Base-by-base conservation (phyloP, 192 early-diverging fungal genomes). In the Lobosporangium transversale region DNA sequence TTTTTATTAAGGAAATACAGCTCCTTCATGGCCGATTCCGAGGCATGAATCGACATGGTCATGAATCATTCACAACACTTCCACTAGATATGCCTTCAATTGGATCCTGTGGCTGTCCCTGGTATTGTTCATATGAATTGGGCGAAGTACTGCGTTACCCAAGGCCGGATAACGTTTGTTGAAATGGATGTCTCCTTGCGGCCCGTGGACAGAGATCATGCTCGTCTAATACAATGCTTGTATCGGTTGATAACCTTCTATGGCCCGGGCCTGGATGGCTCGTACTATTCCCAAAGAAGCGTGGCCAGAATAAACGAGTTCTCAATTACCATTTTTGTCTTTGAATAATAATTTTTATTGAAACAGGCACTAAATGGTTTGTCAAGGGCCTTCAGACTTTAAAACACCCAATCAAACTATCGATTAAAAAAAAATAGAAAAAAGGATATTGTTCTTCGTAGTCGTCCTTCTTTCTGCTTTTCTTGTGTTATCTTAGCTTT, bases 331-430 rank as follows among this genome's bases (percentile, higher is more conserved):
- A 31, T 67, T 49, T 40, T 76, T 65, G 37, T 65, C 67, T 37
- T 47, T 59, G 24, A 88, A 18, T 89, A 80, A 66, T 93, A 95
- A 32, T 86, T 90, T 40, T 87, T 85, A 50, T 93, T 62, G 54
- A 86, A 85, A 57, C 92, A 92, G 80, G n/a, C n/a, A n/a, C n/a
- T n/a, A n/a, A n/a, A n/a, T n/a, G n/a, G n/a, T n/a, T n/a, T n/a
- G n/a, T n/a, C n/a, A n/a, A n/a, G n/a, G n/a, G n/a, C n/a, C n/a
- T n/a, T n/a, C n/a, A n/a, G n/a, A n/a, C n/a, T n/a, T n/a, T n/a
- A n/a, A n/a, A n/a, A n/a, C n/a, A n/a, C n/a, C n/a, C n/a, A n/a
- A n/a, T n/a, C n/a, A n/a, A n/a, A n/a, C n/a, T n/a, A n/a, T n/a
- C n/a, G n/a, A n/a, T n/a, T n/a, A n/a, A n/a, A n/a, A n/a, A n/a